phyloP scores from a whole-genome alignment of 2,329 filamentous ascomycete genomes.

The Aspergillus japonicus region DNA sequence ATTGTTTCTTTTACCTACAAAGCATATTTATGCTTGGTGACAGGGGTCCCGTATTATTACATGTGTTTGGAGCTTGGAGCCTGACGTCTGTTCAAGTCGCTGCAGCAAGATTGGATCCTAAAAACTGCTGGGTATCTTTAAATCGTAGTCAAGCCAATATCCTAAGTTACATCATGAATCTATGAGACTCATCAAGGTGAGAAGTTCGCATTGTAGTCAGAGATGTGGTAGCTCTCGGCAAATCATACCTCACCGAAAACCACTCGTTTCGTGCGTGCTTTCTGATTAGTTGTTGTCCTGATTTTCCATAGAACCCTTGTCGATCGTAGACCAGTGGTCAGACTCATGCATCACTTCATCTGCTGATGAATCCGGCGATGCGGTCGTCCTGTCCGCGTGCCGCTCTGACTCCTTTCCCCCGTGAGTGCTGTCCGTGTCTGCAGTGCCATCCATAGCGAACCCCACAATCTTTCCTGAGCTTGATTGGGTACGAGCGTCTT shows the following conservation, averaged over 20 bases:
- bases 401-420: constrained; percentile 8
- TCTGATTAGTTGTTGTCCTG: constrained; percentile 5
- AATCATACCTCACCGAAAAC: not conserved
- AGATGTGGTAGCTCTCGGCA: not conserved
- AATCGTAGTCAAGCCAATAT: not conserved
- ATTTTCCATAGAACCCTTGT: constrained; percentile 28
- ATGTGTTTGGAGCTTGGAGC: no score
- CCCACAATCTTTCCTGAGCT: constrained; percentile 43
- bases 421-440: constrained; percentile 13
- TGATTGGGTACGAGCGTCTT: constrained; percentile 36
- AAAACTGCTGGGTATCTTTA: not conserved
- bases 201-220: not conserved
- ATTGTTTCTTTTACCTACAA: no score
- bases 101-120: not conserved
- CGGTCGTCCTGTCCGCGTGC: constrained; percentile 18
- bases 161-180: no score
- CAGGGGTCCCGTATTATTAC: no score
- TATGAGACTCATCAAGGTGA: no score
- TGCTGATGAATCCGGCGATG: constrained; percentile 28
- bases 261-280: not conserved
- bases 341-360: constrained; percentile 39
- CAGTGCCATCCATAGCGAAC: constrained; percentile 36
- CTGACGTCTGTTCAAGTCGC: not conserved
- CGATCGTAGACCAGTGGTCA: constrained; percentile 38
- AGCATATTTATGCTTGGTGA: no score